Base-by-base conservation (phyloP, 805 yeast genomes). In the Metschnikowia hibisci region DNA sequence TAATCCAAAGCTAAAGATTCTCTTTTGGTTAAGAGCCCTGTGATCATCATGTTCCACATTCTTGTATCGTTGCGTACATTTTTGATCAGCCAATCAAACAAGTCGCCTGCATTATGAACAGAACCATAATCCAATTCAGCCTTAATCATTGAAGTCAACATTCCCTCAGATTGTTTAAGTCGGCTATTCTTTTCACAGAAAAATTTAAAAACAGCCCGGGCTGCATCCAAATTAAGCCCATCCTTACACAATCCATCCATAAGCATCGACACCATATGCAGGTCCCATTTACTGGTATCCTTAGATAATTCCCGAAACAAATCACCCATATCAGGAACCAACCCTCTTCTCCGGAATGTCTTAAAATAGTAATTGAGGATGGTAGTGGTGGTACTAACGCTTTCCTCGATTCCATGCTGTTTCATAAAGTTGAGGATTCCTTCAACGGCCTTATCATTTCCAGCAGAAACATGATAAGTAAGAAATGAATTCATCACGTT, bases 311-410 rank as follows among this genome's bases (percentile, higher is more conserved):
- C 69, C 1, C 56, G 45, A 31, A 81, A 60, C 45, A 78, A 58
- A 6, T 57, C 57, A 9, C 63, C 67, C 18, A 75, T 61, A 28
- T 69, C 61, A 7, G 79, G 72, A 2, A 62, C 53, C 45, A 63
- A 58, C 8, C 78, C 79, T 28, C 73, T 66, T n/a, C 63, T 64
- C 31, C 62, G 62, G 27, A 70, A 64, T 28, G 63, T 44, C 55
- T 77, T 78, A 63, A 82, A 69, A 49, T 73, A 67, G 41, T 73
- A 61, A 53, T 82, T 81, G 41, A 82, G 69, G 18, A 82, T 62
- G 28, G 76, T 73, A 3, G 89, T 75, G 61, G 78, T 78, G 2
- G 90, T 82, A 13, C 79, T 79, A 35, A 79, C 68, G 56, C 81
- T 86, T 22, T 84, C 83, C 29, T 67, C 54, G 18, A 82, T 59